Evolutionary conservation across 176 grass and related monocot species (phyloP), one percentile per base, ranked within the genome.

Genomic region (Alopecurus myosuroides): DNA sequence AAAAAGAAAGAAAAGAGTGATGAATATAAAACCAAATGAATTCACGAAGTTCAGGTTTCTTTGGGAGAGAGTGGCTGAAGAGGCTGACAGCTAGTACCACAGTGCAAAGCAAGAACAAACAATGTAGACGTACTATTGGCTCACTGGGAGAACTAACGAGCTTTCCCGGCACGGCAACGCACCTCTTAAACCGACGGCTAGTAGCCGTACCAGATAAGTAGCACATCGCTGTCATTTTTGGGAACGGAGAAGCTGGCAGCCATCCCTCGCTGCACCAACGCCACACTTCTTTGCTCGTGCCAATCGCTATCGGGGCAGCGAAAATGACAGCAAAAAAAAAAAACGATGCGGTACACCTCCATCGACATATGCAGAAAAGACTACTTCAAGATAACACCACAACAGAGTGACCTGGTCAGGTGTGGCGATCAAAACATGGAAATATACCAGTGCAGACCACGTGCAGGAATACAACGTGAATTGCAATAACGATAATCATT

Each of bases 91-190:
- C 9, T 49, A 3, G 41, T 26, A 48, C 25, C 42, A 48, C 25
- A 19, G 31, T 19, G 7, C 42, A 4, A 28, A 25, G 42, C 7
- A 6, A 26, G 23, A 13, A 26, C 69, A 18, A n/a, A 72, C 69
- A 72, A 72, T 28, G 46, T 72, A 25, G 23, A 70, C 48, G 22
- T 61, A 17, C 51, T 69, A 11, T 40, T 11, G 11, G 50, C 50
- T 11, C 34, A 15, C 67, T 49, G 66, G 14, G 14, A 70, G 36
- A 26, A 12, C 17, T 2, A 55, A 23, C 17, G 71, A 10, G 77
- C 77, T 61, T 81, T 77, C 60, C 88, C 51, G 30, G 46, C 84
- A 67, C 74, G 79, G 84, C 84, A 49, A 74, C 4, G 37, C 50
- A 56, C n/a, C 23, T 39, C 34, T 72, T 72, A 72, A 72, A 15